Base-by-base conservation (phyloP, 352 stramenopile genomes). In the Halophytophthora batemanensis region DNA sequence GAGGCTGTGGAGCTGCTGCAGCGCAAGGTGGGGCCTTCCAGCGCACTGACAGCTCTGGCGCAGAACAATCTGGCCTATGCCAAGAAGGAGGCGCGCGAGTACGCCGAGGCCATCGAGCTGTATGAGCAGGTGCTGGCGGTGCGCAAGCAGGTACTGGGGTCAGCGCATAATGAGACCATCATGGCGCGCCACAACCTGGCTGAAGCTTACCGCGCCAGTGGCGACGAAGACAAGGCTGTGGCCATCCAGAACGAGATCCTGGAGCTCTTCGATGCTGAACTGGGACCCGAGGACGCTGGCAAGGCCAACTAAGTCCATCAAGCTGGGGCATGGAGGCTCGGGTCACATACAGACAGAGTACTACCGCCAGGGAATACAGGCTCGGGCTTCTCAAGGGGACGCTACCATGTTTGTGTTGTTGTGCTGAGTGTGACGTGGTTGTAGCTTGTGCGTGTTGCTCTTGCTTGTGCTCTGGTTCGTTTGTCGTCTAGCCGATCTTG, bases 51-150 rank as follows among this genome's bases (percentile, higher is more conserved):
- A 6, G 83, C 83, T 14, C 53, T 92, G 22, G 81, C 77, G 10
- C 89, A 87, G 71, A 93, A 90, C 71, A 93, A 93, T 42, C 64
- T 93, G 17, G 83, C 80, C 33, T 88, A 77, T 43, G 78, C 86
- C 37, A 76, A 77, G 67, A 93, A 93, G 58, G 83, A 91, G 38
- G 73, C 81, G 28, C 65, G 71, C 23, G 63, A 82, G 33, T 90
- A 85, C 57, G 74, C 82, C 35, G 62, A 88, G 21, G 77, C 81
- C 1, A 78, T 87, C 21, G 70, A 63, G 45, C 49, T 93, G 45
- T 92, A 88, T 48, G 56, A 84, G 43, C 51, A 88, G 15, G 79
- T 87, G n/a, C 67, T 90, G 18, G 61, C 21, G 36, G 64, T 90
- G 18, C 79, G 83, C 18, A 69, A 82, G 52, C 59, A 69, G 43